Evolutionary conservation across 176 grass and related monocot genomes (phyloP), one percentile per base, ranked within the genome.

Genomic region (Themeda triandra): DNA sequence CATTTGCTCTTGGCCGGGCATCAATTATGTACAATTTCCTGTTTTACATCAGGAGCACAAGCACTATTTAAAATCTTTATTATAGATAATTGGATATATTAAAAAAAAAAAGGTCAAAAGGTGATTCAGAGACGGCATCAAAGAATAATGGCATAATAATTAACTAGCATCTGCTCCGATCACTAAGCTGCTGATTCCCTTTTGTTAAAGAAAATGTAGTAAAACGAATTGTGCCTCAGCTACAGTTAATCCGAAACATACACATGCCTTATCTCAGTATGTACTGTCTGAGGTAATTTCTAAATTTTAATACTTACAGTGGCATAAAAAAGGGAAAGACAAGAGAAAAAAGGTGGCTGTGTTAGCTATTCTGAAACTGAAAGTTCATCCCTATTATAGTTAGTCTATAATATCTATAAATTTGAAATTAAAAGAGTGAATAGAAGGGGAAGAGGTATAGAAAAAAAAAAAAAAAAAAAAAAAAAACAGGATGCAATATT

Each of bases 1-100:
- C 96, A 92, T 98, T 96, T 86, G 89, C 89, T 83, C 91, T 98
- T 86, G 96, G 96, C 60, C 96, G 94, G 70, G 96, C 96, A 89
- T 98, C 96, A 76, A 95, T 94, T 90, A 98, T 98, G 86, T 98
- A 98, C 37, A 98, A 44, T 81, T 98, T 98, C 87, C 96, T 98
- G 86, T 80, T 86, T 56, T 76, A 86, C 28, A 88, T 45, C 66
- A 21, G 62, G 78, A 79, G 18, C 13, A 77, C 10, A 83, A 86
- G 35, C 70, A 83, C 45, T 37, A 78, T 21, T 63, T 23, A 88
- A 44, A 48, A 0, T 37, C 15, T 30, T 75, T 42, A 10, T 66
- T 63, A 73, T 44, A 6, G 18, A 82, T 74, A 6, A 4, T 35
- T 35, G 33, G 2, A 48, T 37, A 54, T 69, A 25, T 72, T 13